Base-by-base conservation (phyloP, 805 yeast species). In the Kodamaea sagamina region DNA sequence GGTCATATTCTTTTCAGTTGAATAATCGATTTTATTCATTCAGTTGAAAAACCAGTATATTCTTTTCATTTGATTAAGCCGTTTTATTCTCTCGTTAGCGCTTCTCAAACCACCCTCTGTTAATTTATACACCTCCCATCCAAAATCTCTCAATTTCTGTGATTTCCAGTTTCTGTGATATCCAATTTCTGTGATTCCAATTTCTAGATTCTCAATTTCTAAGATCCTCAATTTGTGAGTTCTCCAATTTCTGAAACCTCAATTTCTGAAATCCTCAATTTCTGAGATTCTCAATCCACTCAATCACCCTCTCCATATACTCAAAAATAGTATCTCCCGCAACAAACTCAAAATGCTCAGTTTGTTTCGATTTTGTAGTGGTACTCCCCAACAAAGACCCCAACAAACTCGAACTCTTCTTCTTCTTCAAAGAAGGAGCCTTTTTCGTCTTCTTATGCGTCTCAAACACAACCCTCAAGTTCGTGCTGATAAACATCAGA, bases 401-500 rank as follows among this genome's bases (percentile, higher is more conserved):
- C 9, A 47, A 42, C 13, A 42, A 36, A 2, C 44, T 36, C 7
- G 42, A 24, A 17, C 42, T 18, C 18, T 4, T 37, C 40, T 36
- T 42, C 4, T 25, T 9, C 34, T 37, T 38, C 11, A 29, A 8
- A 3, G 41, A 10, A 3, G 26, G 18, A 6, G 18, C 19, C 29
- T 22, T 38, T 40, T 46, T 47, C 16, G 35, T 37, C 28, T 47
- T 48, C 42, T 59, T 64, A 44, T 66, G 58, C 35, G 52, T 54
- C 37, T 65, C 53, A 47, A 68, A 70, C 17, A 74, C 54, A 6
- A 72, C 63, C 41, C 65, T 70, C 25, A 75, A 46, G 28, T 62
- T 62, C 27, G 74, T 63, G 28, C 69, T 62, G 24, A 77, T 55
- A 37, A 59, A 63, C 2, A 68, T 61, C n/a, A 64, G 57, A 35